These are phyloP conservation scores for Monascus purpureus DNA, from an alignment of 495 filamentous ascomycete genomes.

Conservation along the genomic window DNA sequence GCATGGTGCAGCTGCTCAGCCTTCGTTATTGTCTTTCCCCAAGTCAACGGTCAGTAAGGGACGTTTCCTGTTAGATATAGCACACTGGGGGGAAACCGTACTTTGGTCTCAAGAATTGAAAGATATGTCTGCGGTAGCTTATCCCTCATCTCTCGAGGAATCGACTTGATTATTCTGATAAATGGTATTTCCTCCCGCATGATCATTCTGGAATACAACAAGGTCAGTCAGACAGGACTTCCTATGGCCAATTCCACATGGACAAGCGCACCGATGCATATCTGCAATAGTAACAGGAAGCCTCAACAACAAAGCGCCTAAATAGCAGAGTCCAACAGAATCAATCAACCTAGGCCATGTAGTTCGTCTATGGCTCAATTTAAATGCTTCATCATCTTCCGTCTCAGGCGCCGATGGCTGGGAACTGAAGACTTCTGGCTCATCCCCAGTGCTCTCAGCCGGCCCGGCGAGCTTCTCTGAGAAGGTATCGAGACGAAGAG, in stretches of 20 bases:
- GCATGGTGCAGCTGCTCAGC: conserved; percentile 47
- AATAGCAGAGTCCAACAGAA: conserved; percentile 51
- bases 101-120: conserved; percentile 39
- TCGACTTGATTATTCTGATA: conserved; percentile 21
- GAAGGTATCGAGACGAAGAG: conserved; percentile 42
- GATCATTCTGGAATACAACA: conserved; percentile 17
- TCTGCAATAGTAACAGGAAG: conserved; percentile 50
- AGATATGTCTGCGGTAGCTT: conserved; percentile 47
- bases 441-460: conserved; percentile 16
- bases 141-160: conserved; percentile 56
- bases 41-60: conserved; percentile 2
- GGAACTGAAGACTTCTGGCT: conserved; percentile 37
- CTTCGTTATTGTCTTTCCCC: conserved; percentile 21
- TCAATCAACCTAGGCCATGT: conserved; percentile 47
- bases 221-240: neutral
- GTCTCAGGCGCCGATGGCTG: conserved; percentile 19
- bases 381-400: conserved; percentile 15
- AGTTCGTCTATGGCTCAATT: conserved; percentile 12
- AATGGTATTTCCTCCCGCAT: conserved; percentile 33
- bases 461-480: conserved; percentile 21
- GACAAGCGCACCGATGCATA: conserved; percentile 33
- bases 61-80: neutral
- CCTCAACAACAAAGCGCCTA: conserved; percentile 48
- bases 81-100: conserved; percentile 15
- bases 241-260: too few relatives aligned